phyloP scores from a whole-genome alignment of 2,329 filamentous ascomycete genomes.

The Aureobasidium sp. region DNA sequence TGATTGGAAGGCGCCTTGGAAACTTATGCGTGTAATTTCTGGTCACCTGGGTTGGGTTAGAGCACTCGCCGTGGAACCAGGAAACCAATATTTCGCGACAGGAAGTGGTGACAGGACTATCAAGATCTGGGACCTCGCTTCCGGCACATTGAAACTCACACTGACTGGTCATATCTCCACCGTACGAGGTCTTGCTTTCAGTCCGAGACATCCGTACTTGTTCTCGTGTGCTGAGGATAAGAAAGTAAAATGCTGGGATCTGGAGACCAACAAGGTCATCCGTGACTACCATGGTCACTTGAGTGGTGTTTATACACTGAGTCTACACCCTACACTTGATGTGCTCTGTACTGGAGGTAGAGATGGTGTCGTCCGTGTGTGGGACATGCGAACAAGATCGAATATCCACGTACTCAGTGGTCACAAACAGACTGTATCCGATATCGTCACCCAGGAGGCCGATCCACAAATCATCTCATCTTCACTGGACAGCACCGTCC shows the following conservation, averaged over 20 bases:
- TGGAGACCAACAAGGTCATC: conserved; percentile 99
- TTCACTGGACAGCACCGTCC: conserved; percentile 85
- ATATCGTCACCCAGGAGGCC: conserved; percentile 86
- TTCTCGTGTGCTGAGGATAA: conserved; percentile 99
- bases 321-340: conserved; percentile 89
- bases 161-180: conserved; percentile 92
- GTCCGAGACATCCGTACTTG: conserved; percentile 86
- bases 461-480: conserved; percentile 92
- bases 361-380: conserved; percentile 89
- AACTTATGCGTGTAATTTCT: conserved; percentile 94
- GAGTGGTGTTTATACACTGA: conserved; percentile 87
- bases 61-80: conserved; percentile 81
- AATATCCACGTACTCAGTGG: conserved; percentile 91
- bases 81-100: conserved; percentile 95
- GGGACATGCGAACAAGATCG: conserved; percentile 96
- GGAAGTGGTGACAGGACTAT: conserved; percentile 94
- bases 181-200: conserved; percentile 84
- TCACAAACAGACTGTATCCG: conserved; percentile 83
- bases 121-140: conserved; percentile 96
- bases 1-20: conserved; percentile 97
- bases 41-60: conserved; percentile 95
- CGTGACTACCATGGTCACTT: conserved; percentile 90
- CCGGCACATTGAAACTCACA: conserved; percentile 74
- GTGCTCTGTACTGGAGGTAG: conserved; percentile 90
- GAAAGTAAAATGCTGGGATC: conserved; percentile 99